Evolutionary conservation across 148 eudicot species (phyloP), one percentile per base, ranked within the genome.

Genomic region (Polygonum maritimum): DNA sequence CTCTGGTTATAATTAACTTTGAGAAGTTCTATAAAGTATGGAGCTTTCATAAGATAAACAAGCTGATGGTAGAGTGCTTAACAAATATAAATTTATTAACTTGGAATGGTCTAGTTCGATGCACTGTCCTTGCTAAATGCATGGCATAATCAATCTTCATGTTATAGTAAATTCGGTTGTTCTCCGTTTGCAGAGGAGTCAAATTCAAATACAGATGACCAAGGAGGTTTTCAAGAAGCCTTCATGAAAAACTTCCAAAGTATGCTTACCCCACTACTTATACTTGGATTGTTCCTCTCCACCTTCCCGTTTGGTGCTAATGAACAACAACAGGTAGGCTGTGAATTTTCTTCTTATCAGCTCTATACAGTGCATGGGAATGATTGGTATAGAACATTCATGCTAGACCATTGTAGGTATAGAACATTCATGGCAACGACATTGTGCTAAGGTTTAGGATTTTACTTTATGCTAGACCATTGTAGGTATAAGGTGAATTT

Each of bases 251-350:
- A 84, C 48, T 84, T 90, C 44, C 90, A 90, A 74, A 87, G 81
- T 81, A 16, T 84, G 44, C 79, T 90, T 47, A 83, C 85, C 63
- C 88, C 97, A n/a, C 62, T 92, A 8, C 57, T 92, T 78, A 81
- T 84, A 74, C 45, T 89, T 70, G 92, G 92, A 52, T 76, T 92
- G 78, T 74, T 91, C 69, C 80, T 88, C 75, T 89, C 88, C 45
- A 82, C 90, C 49, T 78, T 89, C 71, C 77, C 90, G 78, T 83
- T 87, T 78, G 86, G 85, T 73, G 47, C 89, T 22, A 65, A 79
- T 72, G 97, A 89, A 62, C 84, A 90, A 77, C 85, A 89, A 51
- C 92, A 92, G 94, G 97, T 92, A 78, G 52, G 62, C 54, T 45
- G 31, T 47, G 21, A 35, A 36, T 36, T 41, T 67, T 36, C 9